phyloP scores from a whole-genome alignment of 768 basidiomycete genomes.

The Neoboletus brunneissimus region DNA sequence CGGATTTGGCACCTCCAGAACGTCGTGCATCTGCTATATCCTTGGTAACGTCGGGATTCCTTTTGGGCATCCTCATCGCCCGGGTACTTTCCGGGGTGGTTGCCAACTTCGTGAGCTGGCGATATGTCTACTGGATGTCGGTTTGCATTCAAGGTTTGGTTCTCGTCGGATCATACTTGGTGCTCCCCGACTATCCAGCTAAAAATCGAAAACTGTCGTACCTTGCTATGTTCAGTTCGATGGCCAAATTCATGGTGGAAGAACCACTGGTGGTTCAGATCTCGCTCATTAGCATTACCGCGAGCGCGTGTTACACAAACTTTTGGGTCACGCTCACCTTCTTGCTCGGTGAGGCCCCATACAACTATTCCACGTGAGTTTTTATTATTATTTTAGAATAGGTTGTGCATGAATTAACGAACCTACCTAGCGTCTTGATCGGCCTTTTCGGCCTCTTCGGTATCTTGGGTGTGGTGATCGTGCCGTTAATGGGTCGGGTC shows the following conservation, averaged over 20 bases:
- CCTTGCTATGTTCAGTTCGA: conserved; percentile 60
- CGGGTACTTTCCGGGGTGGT: conserved; percentile 72
- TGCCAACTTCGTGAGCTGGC: conserved; percentile 64
- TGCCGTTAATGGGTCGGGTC: conserved; percentile 62
- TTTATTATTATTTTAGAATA: not conserved
- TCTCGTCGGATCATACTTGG: conserved; percentile 51
- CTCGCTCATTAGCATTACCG: conserved; percentile 52
- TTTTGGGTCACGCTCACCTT: conserved; percentile 79
- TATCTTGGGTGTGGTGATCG: conserved; percentile 60
- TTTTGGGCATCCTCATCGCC: conserved; percentile 70
- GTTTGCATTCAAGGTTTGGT: conserved; percentile 63
- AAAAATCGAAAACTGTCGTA: conserved; percentile 66
- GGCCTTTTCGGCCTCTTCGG: conserved; percentile 73
- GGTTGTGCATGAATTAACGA: not conserved
- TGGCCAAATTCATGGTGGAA: conserved; percentile 69
- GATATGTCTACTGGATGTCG: conserved; percentile 72
- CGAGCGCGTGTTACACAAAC: conserved; percentile 53
- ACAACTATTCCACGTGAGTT: conserved; percentile 63
- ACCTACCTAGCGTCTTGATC: conserved; percentile 42
- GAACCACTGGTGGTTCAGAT: conserved; percentile 76
- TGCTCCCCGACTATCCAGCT: conserved; percentile 75
- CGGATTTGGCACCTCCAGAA: conserved; percentile 73
- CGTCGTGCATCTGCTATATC: conserved; percentile 71
- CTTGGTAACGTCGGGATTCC: conserved; percentile 62
- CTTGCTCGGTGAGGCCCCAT: conserved; percentile 69